Conservation (phyloP, 805 yeast species). For the Cyberlindnera suaveolens region DNA sequence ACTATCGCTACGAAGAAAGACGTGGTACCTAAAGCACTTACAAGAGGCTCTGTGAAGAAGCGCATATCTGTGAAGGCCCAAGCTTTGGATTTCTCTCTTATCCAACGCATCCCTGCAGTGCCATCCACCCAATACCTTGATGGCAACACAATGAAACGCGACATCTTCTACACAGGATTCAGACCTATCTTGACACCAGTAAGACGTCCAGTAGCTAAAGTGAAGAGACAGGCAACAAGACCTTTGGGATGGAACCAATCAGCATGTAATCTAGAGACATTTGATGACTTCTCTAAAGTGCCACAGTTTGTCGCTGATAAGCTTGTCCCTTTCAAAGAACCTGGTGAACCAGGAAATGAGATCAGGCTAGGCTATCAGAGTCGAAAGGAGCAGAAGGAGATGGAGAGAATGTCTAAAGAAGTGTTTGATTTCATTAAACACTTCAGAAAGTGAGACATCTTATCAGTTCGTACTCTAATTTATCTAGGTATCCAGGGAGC, state of each 20-base stretch:
- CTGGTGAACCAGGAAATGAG: constrained; percentile 21
- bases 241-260: constrained; percentile 23
- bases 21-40: background rate
- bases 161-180: constrained; percentile 19
- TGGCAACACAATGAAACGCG: constrained; percentile 12
- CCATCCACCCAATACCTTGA: constrained; percentile 23
- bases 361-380: constrained; percentile 19
- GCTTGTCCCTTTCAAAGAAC: constrained; percentile 17
- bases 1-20: constrained; percentile 1
- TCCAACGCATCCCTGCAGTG: constrained; percentile 15
- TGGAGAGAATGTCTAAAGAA: constrained; percentile 16
- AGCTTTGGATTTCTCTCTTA: background rate
- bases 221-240: constrained; percentile 14
- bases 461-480: no score
- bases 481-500: background rate
- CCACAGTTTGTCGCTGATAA: constrained; percentile 24
- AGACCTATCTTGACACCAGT: constrained; percentile 23
- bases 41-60: constrained; percentile 4
- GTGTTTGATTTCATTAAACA: constrained; percentile 18
- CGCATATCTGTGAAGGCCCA: constrained; percentile 7
- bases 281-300: constrained; percentile 21
- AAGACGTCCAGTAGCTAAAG: constrained; percentile 15
- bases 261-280: constrained; percentile 18
- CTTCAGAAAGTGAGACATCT: constrained; percentile 12
- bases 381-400: constrained; percentile 19